A percentile compares a stretch with the other conserved stretches of the same genome.
phyloP scores from a whole-genome alignment of 345 rosid genomes.

The Orychophragmus violaceus region DNA sequence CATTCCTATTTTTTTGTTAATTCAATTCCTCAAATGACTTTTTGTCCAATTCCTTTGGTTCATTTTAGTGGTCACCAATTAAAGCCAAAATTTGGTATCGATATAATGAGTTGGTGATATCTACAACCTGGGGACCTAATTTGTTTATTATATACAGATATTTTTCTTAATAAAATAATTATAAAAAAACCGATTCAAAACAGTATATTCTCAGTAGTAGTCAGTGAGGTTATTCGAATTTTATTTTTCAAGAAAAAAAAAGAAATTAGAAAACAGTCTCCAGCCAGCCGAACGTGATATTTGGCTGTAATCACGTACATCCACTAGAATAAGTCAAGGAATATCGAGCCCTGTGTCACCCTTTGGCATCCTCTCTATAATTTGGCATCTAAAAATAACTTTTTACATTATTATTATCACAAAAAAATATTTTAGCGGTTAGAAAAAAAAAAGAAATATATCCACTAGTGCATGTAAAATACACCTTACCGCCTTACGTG shows the following conservation, averaged over 20 bases:
- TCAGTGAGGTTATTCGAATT: background rate
- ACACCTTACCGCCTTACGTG: constrained; percentile 21
- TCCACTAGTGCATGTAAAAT: constrained; percentile 18
- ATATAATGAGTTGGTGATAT: background rate
- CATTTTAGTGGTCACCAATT: no score
- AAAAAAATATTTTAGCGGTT: background rate
- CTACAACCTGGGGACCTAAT: background rate
- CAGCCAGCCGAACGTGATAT: constrained; percentile 26
- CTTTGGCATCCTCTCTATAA: background rate
- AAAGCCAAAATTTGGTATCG: no score
- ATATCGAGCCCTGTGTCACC: constrained; percentile 25
- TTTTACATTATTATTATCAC: background rate
- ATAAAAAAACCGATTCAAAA: background rate
- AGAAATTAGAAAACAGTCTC: constrained; percentile 1
- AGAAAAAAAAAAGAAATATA: background rate
- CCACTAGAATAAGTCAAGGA: constrained; percentile 26
- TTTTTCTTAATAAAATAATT: background rate
- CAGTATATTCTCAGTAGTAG: constrained; percentile 12
- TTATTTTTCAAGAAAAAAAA: background rate
- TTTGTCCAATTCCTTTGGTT: no score
- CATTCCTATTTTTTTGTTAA: no score
- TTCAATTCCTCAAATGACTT: no score
- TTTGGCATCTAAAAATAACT: constrained; percentile 18
- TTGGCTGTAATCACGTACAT: constrained; percentile 34
- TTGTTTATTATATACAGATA: background rate